Conservation (phyloP, 2,329 filamentous ascomycete species). For the Capronia epimyces region DNA sequence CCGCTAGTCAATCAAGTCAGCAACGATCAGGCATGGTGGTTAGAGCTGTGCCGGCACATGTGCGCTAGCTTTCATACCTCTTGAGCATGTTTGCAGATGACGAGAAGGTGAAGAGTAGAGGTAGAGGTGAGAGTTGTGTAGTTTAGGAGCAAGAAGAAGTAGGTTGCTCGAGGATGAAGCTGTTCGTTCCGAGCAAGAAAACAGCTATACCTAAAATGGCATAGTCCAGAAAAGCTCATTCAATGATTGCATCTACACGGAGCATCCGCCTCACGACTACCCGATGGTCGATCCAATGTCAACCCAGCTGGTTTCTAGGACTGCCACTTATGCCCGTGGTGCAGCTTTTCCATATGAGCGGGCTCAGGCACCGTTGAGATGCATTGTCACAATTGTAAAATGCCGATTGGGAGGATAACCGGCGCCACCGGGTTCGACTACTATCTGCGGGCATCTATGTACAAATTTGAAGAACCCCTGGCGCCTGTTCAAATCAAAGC, state of each 20-base stretch:
- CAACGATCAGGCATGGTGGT: conserved; percentile 36
- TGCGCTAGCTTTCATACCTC: conserved; percentile 45
- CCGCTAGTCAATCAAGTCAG: conserved; percentile 45
- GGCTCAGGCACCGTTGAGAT: too few species aligned
- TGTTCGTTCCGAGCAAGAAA: conserved; percentile 8
- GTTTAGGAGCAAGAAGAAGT: conserved; percentile 20
- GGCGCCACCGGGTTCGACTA: conserved; percentile 4
- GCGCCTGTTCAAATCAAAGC: conserved; percentile 5
- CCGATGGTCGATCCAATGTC: background rate
- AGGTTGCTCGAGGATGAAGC: conserved; percentile 11
- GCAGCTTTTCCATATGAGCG: too few species aligned
- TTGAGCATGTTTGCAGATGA: conserved; percentile 53
- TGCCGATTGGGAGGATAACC: background rate
- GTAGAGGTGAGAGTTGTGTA: conserved; percentile 24
- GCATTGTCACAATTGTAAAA: background rate
- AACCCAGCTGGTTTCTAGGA: background rate
- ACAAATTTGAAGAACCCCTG: conserved; percentile 15
- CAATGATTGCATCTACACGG: background rate
- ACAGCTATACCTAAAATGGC: conserved; percentile 10
- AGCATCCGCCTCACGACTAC: background rate
- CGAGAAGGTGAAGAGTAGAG: conserved; percentile 19
- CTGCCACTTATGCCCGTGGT: background rate
- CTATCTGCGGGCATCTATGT: conserved; percentile 19
- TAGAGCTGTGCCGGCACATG: conserved; percentile 15
- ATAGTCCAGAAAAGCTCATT: conserved; percentile 3